phyloP scores from a whole-genome alignment of 495 filamentous ascomycete genomes.

The Penicillium longicatenatum region DNA sequence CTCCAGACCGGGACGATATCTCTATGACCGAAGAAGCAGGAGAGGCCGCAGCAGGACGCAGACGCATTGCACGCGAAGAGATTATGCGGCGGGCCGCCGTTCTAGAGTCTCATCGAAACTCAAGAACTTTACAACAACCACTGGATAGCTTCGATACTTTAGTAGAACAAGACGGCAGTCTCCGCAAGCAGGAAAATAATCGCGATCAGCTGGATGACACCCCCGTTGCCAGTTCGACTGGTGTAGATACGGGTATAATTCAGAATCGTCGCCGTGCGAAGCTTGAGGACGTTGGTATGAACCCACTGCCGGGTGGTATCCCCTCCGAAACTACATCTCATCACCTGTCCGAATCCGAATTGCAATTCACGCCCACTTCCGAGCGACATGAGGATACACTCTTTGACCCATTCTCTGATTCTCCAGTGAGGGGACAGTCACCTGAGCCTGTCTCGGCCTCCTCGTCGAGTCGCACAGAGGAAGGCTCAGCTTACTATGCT shows the following conservation, averaged over 20 bases:
- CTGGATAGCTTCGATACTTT: slow-evolving; percentile 54
- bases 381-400: slow-evolving; percentile 30
- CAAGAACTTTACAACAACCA: slow-evolving; percentile 23
- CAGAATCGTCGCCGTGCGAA: slow-evolving; percentile 64
- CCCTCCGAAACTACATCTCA: slow-evolving; percentile 37
- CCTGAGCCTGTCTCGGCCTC: slow-evolving; percentile 31
- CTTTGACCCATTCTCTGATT: slow-evolving; percentile 28
- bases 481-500: slow-evolving; percentile 33
- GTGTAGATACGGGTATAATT: slow-evolving; percentile 41
- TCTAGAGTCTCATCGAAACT: slow-evolving; percentile 40
- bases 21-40: slow-evolving; percentile 59
- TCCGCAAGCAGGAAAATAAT: slow-evolving; percentile 28
- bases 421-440: slow-evolving; percentile 15
- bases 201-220: slow-evolving; percentile 9
- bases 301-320: slow-evolving; percentile 33
- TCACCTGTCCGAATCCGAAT: slow-evolving; percentile 41
- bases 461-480: slow-evolving; percentile 37
- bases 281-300: slow-evolving; percentile 43
- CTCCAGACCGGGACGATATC: slow-evolving; percentile 39
- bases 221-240: slow-evolving; percentile 45
- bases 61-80: slow-evolving; percentile 70
- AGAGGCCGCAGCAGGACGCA: slow-evolving; percentile 69
- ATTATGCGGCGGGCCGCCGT: slow-evolving; percentile 62
- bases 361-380: slow-evolving; percentile 52
- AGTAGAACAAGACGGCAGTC: slow-evolving; percentile 54